Percentiles rank a stretch among this genome's conserved stretches.
Evolutionary conservation across 495 filamentous ascomycete genomes (phyloP).

Genomic region (Apiosordaria backusii): DNA sequence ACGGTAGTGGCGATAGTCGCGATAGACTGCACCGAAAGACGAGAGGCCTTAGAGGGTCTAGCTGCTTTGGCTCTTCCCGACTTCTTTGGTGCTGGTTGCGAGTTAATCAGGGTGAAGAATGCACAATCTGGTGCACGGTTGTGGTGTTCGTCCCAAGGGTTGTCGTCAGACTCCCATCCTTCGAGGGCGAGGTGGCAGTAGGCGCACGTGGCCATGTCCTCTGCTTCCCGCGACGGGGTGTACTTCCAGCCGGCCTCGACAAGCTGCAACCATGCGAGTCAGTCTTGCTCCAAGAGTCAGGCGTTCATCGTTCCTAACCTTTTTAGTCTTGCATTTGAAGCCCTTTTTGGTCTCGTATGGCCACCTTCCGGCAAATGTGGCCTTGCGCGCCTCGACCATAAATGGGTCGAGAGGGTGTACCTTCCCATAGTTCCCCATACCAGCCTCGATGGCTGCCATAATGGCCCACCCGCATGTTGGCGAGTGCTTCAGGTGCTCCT

Average conservation of each 20-base stretch:
- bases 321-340: constrained; percentile 81
- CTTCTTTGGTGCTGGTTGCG: constrained; percentile 48
- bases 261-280: constrained; percentile 54
- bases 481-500: constrained; percentile 81
- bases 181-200: constrained; percentile 85
- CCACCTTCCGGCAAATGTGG: constrained; percentile 78
- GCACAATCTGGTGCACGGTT: constrained; percentile 72
- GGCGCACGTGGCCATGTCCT: constrained; percentile 81
- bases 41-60: constrained; percentile 64
- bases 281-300: neutral
- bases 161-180: constrained; percentile 88
- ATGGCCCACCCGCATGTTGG: constrained; percentile 85
- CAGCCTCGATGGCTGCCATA: constrained; percentile 64
- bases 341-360: constrained; percentile 84
- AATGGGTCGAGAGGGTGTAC: constrained; percentile 68
- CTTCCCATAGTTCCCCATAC: constrained; percentile 58
- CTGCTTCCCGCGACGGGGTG: constrained; percentile 71
- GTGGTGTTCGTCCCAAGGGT: constrained; percentile 84
- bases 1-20: constrained; percentile 52
- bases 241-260: constrained; percentile 91
- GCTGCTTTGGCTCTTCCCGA: constrained; percentile 48
- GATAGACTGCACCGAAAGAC: constrained; percentile 67
- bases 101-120: constrained; percentile 65
- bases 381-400: constrained; percentile 71
- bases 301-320: constrained; percentile 51